A percentile compares a stretch with the other conserved stretches of the same genome.
phyloP scores from a whole-genome alignment of 208 protist species.

The Trypanosoma avium region DNA sequence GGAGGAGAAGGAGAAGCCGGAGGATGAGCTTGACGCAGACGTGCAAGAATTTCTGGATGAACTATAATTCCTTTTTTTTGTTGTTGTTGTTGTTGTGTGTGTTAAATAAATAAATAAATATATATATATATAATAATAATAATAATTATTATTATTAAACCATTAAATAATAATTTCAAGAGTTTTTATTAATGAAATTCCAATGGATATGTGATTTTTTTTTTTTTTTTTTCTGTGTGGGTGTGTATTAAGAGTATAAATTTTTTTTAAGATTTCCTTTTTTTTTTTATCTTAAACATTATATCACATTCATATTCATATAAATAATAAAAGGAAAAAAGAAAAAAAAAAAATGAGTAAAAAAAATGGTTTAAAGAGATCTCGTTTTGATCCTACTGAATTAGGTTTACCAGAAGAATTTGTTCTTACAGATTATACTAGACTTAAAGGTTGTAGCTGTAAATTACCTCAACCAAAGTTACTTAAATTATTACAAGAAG shows the following conservation, averaged over 20 bases:
- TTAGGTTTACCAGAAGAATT: conserved; percentile 83
- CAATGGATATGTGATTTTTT: no score
- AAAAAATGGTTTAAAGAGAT: conserved; percentile 27
- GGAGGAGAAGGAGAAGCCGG: conserved; percentile 45
- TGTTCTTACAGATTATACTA: conserved; percentile 86
- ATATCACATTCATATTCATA: neutral
- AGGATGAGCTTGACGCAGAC: conserved; percentile 54
- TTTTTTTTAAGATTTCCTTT: no score
- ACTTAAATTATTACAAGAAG: conserved; percentile 74
- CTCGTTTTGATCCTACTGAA: conserved; percentile 69
- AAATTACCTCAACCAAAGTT: conserved; percentile 94
- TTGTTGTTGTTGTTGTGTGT: no score
- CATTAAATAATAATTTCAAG: no score
- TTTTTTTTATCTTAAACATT: neutral
- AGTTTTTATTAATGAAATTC: no score
- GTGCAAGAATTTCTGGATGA: conserved; percentile 79
- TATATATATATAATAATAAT: no score
- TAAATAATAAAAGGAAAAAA: neutral
- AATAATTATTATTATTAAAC: no score
- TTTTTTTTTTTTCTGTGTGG: no score
- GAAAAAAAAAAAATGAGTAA: conserved; percentile 21
- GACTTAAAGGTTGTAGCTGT: conserved; percentile 93
- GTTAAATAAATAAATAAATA: no score
- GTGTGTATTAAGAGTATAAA: no score
- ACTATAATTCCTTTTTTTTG: conserved; percentile 30